A percentile compares a stretch with the other conserved stretches of the same genome.
phyloP scores from a whole-genome alignment of 768 basidiomycete genomes.

The Gloeostereum incarnatum region DNA sequence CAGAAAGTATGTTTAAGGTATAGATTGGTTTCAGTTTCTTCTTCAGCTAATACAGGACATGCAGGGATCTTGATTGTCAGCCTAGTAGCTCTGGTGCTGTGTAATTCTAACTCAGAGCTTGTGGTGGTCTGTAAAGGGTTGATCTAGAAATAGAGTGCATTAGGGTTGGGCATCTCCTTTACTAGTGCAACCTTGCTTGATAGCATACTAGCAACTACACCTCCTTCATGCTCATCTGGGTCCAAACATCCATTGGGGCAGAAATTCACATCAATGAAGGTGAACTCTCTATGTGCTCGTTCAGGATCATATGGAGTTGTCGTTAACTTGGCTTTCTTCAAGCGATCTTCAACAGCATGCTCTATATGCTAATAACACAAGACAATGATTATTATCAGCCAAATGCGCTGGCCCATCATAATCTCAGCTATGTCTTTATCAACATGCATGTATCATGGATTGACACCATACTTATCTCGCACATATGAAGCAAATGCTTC shows the following conservation, averaged over 20 bases:
- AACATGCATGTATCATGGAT: slow-evolving; percentile 5
- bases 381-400: slow-evolving; percentile 10
- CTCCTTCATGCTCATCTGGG: slow-evolving; percentile 13
- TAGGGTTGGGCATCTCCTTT: not conserved
- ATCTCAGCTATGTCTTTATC: slow-evolving; percentile 7
- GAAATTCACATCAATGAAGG: slow-evolving; percentile 12
- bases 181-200: not conserved
- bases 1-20: not conserved
- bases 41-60: too few species aligned
- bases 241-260: slow-evolving; percentile 11
- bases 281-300: slow-evolving; percentile 10
- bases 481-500: slow-evolving; percentile 5
- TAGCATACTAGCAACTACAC: slow-evolving; percentile 1
- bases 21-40: not conserved
- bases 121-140: not conserved
- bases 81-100: not conserved
- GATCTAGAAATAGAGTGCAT: not conserved
- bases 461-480: slow-evolving; percentile 1
- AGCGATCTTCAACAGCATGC: slow-evolving; percentile 9
- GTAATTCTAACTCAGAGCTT: not conserved
- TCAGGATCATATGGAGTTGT: slow-evolving; percentile 15
- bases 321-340: slow-evolving; percentile 12
- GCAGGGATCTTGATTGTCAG: not conserved
- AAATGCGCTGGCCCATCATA: not conserved
- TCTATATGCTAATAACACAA: slow-evolving; percentile 16